Conservation (phyloP, 495 filamentous ascomycete species). For the Aspergillus sclerotioniger region DNA sequence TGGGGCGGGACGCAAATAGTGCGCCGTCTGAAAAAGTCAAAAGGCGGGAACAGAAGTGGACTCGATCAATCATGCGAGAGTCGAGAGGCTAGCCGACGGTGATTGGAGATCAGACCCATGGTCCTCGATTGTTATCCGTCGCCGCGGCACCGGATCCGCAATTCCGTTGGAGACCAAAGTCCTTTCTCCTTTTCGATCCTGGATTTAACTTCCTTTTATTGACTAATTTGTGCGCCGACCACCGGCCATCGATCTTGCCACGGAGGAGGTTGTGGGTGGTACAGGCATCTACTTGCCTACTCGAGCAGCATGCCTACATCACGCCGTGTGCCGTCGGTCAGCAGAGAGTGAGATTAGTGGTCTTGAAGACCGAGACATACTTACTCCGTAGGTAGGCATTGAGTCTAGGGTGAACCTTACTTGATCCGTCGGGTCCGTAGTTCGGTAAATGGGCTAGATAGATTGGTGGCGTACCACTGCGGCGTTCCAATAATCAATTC, state of each 20-base stretch:
- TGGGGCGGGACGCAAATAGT: neutral
- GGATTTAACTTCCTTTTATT: neutral
- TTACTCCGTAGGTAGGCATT: neutral
- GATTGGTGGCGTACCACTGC: neutral
- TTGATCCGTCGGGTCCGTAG: neutral
- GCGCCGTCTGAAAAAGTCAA: constrained; percentile 1
- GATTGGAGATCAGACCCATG: constrained; percentile 19
- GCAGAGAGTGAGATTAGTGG: too few species aligned
- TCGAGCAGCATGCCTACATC: neutral
- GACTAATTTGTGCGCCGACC: neutral
- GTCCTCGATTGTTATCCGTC: constrained; percentile 33
- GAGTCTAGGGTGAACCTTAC: neutral
- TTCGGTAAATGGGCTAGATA: neutral
- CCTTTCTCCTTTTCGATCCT: neutral
- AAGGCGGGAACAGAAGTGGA: neutral
- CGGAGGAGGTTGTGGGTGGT: neutral
- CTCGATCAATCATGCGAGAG: constrained; percentile 27
- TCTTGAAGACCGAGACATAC: neutral
- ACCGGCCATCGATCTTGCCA: neutral
- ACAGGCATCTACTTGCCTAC: neutral
- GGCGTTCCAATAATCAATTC: neutral
- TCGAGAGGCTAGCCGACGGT: constrained; percentile 2
- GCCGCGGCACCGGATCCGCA: constrained; percentile 40
- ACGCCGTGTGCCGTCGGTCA: neutral
- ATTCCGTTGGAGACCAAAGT: constrained; percentile 28